Base-by-base conservation (phyloP, 805 yeast genomes). In the Ogataea minuta region DNA sequence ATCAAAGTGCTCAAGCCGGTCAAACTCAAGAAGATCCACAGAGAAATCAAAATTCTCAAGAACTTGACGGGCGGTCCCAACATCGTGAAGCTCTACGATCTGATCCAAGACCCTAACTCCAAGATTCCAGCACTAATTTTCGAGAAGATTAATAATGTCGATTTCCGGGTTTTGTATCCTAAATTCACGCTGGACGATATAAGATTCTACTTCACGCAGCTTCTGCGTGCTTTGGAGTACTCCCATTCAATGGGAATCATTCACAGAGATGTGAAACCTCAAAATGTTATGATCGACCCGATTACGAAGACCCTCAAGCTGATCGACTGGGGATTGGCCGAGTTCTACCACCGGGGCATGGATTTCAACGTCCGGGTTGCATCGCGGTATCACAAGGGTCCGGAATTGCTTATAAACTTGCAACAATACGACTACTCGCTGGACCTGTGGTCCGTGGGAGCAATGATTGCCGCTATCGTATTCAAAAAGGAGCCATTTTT, bases 251-350 rank as follows among this genome's bases (percentile, higher is more conserved):
- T 84, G 82, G 97, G 97, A 25, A 87, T 90, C 49, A 88, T 88
- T 83, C 96, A 88, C 63, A 72, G 96, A 59, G 96, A 88, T 63
- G 96, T 88, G 35, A 88, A 88, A 60, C 96, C 96, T 9, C 96
- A 88, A 62, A 88, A 88, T 57, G 87, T 88, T 30, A 88, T 88
- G 95, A 88, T 88, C 51, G 95, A 89, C 63, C 95, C 88, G 45
- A 66, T 70, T 17, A 61, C 58, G 31, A 74, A 72, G 49, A 66
- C 69, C 28, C 66, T 89, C 55, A 74, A 91, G 52, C 74, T 89
- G 40, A 89, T 89, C 48, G 96, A 89, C 66, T 89, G 96, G 96
- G 96, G 96, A 11, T 67, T 89, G 45, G 96, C 96, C 6, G 96
- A 89, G 60, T 89, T 85, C 57, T 89, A 89, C 63, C 96, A 89